Evolutionary conservation across 768 basidiomycete species (phyloP).

Genomic region (Auricularia sp.): DNA sequence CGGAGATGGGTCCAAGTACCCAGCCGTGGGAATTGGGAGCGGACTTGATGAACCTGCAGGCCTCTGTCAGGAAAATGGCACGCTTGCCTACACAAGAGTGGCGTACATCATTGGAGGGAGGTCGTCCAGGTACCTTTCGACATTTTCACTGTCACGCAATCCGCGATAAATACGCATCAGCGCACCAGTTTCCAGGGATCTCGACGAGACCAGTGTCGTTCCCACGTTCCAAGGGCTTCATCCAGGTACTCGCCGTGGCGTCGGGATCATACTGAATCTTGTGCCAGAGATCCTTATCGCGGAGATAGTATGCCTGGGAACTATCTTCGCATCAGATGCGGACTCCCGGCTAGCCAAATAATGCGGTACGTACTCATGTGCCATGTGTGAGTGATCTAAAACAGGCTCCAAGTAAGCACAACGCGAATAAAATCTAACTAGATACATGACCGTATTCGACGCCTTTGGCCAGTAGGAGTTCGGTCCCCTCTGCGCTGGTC

Average conservation of each 20-base stretch:
- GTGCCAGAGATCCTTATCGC: conserved; percentile 60
- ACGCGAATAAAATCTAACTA: background rate
- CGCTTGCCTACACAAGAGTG: background rate
- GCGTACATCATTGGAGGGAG: conserved; percentile 62
- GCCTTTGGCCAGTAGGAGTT: conserved; percentile 57
- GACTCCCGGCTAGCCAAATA: background rate
- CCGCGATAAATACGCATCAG: background rate
- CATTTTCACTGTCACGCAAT: background rate
- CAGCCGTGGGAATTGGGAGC: conserved; percentile 63
- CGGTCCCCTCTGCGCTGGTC: conserved; percentile 53
- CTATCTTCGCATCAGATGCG: conserved; percentile 18
- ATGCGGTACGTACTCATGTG: conserved; percentile 31
- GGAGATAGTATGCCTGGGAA: conserved; percentile 57
- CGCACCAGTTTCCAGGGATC: conserved; percentile 63
- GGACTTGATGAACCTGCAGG: conserved; percentile 55
- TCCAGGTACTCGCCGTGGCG: conserved; percentile 47
- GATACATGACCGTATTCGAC: conserved; percentile 50
- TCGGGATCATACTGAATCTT: conserved; percentile 54
- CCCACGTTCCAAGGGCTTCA: conserved; percentile 59
- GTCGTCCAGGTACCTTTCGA: conserved; percentile 55
- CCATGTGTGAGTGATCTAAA: conserved; percentile 48
- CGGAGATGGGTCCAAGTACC: conserved; percentile 24
- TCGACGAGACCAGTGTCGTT: conserved; percentile 52
- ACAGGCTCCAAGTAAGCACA: background rate
- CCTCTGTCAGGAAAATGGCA: conserved; percentile 3